A percentile compares a stretch with the other conserved stretches of the same genome.
These are phyloP conservation scores for Darksidea phi DNA, from an alignment of 495 filamentous ascomycete species.

Conservation along the genomic window DNA sequence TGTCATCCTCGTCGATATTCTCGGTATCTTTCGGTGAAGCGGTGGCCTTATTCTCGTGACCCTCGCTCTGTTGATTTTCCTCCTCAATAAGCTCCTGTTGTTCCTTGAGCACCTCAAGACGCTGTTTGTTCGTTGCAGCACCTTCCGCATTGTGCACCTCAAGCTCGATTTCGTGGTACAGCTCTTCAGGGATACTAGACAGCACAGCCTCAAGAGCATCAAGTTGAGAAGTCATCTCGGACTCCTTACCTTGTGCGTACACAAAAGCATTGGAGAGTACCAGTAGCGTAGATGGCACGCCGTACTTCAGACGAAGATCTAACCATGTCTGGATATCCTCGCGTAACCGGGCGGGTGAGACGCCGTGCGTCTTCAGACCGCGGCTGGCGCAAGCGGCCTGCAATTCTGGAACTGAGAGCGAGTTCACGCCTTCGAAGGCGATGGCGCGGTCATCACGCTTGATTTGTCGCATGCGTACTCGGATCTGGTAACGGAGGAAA, in stretches of 20 bases:
- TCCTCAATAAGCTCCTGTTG: constrained; percentile 98
- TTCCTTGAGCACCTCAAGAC: constrained; percentile 98
- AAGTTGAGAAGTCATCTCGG: constrained; percentile 84
- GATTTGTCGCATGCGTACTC: constrained; percentile 97
- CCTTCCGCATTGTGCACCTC: constrained; percentile 97
- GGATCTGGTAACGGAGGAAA: constrained; percentile 96
- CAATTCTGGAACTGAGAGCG: constrained; percentile 86
- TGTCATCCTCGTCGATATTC: constrained; percentile 83
- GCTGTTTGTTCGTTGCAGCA: constrained; percentile 97
- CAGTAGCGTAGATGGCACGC: constrained; percentile 88
- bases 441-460: constrained; percentile 97
- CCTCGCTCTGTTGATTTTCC: constrained; percentile 86
- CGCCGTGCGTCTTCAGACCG: constrained; percentile 86
- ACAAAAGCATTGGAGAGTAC: constrained; percentile 97
- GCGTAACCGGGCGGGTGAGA: constrained; percentile 80
- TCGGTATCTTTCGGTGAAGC: constrained; percentile 66
- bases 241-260: constrained; percentile 87
- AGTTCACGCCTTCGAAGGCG: constrained; percentile 89
- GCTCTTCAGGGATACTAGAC: constrained; percentile 91
- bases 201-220: constrained; percentile 90
- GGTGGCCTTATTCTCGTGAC: constrained; percentile 57
- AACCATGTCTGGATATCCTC: constrained; percentile 95
- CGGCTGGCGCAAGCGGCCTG: constrained; percentile 88
- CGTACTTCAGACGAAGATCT: constrained; percentile 87
- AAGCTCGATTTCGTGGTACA: constrained; percentile 99